Evolutionary conservation across 768 basidiomycete species (phyloP).

Genomic region (Panus rudis): DNA sequence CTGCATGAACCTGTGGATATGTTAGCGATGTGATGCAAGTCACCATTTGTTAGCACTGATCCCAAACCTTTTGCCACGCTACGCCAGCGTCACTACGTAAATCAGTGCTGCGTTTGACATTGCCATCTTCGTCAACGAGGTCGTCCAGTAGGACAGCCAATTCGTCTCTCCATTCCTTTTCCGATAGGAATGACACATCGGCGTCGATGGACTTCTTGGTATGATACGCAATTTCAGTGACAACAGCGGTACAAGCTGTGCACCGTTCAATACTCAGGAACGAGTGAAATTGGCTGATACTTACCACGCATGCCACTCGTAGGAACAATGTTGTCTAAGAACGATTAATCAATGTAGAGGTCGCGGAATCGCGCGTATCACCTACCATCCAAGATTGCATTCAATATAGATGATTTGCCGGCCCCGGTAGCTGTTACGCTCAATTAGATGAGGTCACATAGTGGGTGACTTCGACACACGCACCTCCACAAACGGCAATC

Average conservation of each 20-base stretch:
- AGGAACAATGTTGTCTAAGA: conserved; percentile 52
- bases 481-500: conserved; percentile 62
- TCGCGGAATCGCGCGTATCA: neutral
- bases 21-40: neutral
- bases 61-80: conserved; percentile 50
- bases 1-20: conserved; percentile 46
- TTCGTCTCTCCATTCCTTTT: conserved; percentile 52
- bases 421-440: conserved; percentile 43
- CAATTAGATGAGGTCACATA: neutral
- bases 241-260: conserved; percentile 58
- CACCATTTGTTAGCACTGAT: neutral
- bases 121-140: conserved; percentile 53
- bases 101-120: conserved; percentile 44
- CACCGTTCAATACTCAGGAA: neutral
- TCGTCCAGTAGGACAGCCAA: conserved; percentile 48
- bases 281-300: neutral
- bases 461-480: neutral
- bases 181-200: conserved; percentile 51
- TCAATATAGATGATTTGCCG: conserved; percentile 55
- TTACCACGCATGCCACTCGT: conserved; percentile 61
- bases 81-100: conserved; percentile 53
- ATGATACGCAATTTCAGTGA: conserved; percentile 56
- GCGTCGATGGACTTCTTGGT: conserved; percentile 48
- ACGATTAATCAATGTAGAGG: neutral
- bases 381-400: conserved; percentile 54